Base-by-base conservation (phyloP, 2,329 filamentous ascomycete species). In the Botrytis pseudocinerea region DNA sequence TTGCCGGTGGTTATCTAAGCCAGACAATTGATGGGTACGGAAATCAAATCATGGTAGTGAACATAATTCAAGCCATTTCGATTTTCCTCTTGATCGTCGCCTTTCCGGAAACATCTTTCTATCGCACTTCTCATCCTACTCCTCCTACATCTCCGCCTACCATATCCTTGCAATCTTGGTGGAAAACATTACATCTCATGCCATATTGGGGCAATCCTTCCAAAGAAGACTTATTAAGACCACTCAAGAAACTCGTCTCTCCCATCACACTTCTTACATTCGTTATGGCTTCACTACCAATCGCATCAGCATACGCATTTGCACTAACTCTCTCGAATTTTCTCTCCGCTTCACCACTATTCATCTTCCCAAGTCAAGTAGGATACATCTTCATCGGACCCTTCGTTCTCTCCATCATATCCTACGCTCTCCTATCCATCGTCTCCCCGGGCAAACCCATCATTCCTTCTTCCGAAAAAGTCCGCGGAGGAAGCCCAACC, bases 21-120 rank as follows among this genome's bases (percentile, higher is more conserved):
- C 81, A 81, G 68, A 80, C 81, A 25, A 75, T 78, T 1, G 76
- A 80, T 46, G 83, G 84, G 10, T 85, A 86, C 78, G 82, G 82
- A 20, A 80, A 84, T 38, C 86, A 87, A 73, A 88, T 88, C 75
- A 83, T 84, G 74, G 83, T 89, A 64, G 82, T 89, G 74, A 85
- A 82, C 77, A 80, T 82, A 60, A 85, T 89, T 73, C 82, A 87
- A 72, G 79, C 83, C 8, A 62, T 86, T 38, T 83, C 85, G 3
- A 80, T 88, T 5, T 80, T 87, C 0, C 80, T 88, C 7, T 76
- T 89, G 4, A 79, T 84, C 32, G 78, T 89, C 2, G 84, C 82
- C 7, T 83, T 82, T 0, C 87, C 87, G 1, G 88, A 90, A 80
- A 88, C 87, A 0, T 80, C 83, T 2, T 89, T 85, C 77, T 83